Evolutionary conservation across 2,329 filamentous ascomycete species (phyloP).

Genomic region (Fusarium devonianum): DNA sequence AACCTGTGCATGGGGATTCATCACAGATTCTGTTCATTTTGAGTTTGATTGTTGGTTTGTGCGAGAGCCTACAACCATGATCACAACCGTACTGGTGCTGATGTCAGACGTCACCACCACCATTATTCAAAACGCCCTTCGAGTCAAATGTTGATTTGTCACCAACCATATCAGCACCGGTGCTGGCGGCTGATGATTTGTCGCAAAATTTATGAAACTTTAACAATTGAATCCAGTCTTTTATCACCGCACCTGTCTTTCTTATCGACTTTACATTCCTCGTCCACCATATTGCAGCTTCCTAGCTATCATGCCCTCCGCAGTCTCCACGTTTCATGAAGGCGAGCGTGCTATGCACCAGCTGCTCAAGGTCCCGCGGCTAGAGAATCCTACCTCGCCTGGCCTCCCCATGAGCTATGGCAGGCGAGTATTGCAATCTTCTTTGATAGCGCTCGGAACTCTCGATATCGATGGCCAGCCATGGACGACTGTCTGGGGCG

Average conservation of each 20-base stretch:
- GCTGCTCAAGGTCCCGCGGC: conserved; percentile 63
- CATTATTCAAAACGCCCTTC: conserved; percentile 26
- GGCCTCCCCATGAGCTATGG: conserved; percentile 69
- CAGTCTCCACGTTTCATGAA: conserved; percentile 60
- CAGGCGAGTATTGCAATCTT: conserved; percentile 65
- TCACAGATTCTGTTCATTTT: not conserved
- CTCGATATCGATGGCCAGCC: conserved; percentile 70
- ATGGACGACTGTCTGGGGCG: conserved; percentile 84
- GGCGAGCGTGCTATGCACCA: conserved; percentile 73
- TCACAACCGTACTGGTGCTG: conserved; percentile 12
- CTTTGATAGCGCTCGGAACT: conserved; percentile 76
- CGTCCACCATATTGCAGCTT: not conserved
- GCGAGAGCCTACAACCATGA: too few relatives aligned
- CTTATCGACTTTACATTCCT: conserved; percentile 1
- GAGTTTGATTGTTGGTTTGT: not conserved
- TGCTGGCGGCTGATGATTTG: too few relatives aligned
- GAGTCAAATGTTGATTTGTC: conserved; percentile 24
- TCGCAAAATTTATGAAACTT: not conserved
- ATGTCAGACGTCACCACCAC: conserved; percentile 11
- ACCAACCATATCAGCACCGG: too few relatives aligned
- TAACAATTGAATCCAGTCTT: conserved; percentile 8
- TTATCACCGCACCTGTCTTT: not conserved
- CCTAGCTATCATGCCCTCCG: conserved; percentile 40
- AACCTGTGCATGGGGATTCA: too few relatives aligned
- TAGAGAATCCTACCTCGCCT: conserved; percentile 71